Percentiles rank a stretch among this genome's conserved stretches.
phyloP scores from a whole-genome alignment of 805 yeast genomes.

The Kregervanrija delftensis region DNA sequence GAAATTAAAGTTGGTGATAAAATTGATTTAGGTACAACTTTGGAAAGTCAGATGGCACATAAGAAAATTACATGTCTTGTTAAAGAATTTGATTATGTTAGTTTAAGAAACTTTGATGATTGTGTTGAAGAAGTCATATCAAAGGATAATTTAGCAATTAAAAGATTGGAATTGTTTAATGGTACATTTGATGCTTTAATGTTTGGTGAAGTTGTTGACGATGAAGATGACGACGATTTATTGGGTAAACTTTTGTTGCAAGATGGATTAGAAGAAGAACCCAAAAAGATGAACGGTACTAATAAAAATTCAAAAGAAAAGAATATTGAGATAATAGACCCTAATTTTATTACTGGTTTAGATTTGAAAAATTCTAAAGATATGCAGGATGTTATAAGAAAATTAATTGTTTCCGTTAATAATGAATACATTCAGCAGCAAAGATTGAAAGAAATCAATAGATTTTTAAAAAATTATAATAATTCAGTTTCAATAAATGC shows the following conservation, averaged over 20 bases:
- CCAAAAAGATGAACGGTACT: slow-evolving; percentile 8
- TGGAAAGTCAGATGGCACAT: slow-evolving; percentile 62
- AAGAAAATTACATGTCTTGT: slow-evolving; percentile 81
- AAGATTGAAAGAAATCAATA: slow-evolving; percentile 46
- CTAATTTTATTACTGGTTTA: slow-evolving; percentile 48
- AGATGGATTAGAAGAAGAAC: slow-evolving; percentile 21
- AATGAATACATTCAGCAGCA: slow-evolving; percentile 54
- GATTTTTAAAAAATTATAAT: slow-evolving; percentile 46
- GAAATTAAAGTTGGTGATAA: slow-evolving; percentile 73
- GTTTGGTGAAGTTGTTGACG: slow-evolving; percentile 30
- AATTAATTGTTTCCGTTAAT: slow-evolving; percentile 48
- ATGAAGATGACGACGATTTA: slow-evolving; percentile 24
- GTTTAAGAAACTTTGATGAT: slow-evolving; percentile 28
- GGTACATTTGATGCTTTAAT: slow-evolving; percentile 30
- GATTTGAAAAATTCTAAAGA: slow-evolving; percentile 51
- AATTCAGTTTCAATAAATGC: slow-evolving; percentile 7
- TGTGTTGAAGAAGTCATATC: slow-evolving; percentile 19
- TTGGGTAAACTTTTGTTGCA: slow-evolving; percentile 13
- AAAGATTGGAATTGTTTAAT: slow-evolving; percentile 27
- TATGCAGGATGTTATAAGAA: slow-evolving; percentile 48
- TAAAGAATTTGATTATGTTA: slow-evolving; percentile 60
- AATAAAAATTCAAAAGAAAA: slow-evolving; percentile 17
- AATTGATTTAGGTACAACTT: slow-evolving; percentile 92
- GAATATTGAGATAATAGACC: slow-evolving; percentile 38
- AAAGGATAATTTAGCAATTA: slow-evolving; percentile 20